A percentile compares a stretch with the other conserved stretches of the same genome.
phyloP scores from a whole-genome alignment of 164 flowering plant genomes.

The Nymphaea colorata region DNA sequence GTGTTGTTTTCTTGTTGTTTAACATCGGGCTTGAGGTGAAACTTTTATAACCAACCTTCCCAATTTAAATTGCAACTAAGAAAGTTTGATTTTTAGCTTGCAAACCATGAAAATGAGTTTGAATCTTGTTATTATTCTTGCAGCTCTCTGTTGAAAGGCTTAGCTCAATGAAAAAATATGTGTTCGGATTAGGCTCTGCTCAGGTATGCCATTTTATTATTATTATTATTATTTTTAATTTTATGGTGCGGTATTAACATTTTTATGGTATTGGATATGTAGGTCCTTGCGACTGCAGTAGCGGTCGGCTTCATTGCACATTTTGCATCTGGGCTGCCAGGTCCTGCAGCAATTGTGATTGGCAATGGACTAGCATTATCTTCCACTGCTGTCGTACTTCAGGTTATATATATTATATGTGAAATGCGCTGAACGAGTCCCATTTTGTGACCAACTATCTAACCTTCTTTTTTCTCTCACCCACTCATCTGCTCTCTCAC shows the following conservation, averaged over 20 bases:
- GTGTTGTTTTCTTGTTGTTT: slow-evolving; percentile 95
- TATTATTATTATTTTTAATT: too few relatives aligned
- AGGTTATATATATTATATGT: slow-evolving; percentile 31
- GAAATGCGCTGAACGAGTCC: too few relatives aligned
- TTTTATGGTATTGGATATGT: slow-evolving; percentile 13
- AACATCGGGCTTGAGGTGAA: slow-evolving; percentile 98
- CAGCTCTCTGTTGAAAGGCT: slow-evolving; percentile 99
- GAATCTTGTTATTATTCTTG: slow-evolving; percentile 9
- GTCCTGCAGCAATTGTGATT: slow-evolving; percentile 95
- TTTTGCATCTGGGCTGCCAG: slow-evolving; percentile 52
- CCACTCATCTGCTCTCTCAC: too few relatives aligned
- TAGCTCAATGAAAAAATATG: slow-evolving; percentile 99
- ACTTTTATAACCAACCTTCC: background rate
- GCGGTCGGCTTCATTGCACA: slow-evolving; percentile 79
- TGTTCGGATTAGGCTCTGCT: slow-evolving; percentile 95
- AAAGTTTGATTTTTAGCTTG: too few relatives aligned
- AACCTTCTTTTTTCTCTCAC: too few relatives aligned
- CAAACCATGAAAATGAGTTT: background rate
- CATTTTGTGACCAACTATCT: too few relatives aligned
- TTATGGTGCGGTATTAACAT: background rate
- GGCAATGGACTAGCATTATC: slow-evolving; percentile 98
- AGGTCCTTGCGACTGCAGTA: slow-evolving; percentile 88
- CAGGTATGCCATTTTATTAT: slow-evolving; percentile 38
- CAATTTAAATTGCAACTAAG: background rate
- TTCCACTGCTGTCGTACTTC: slow-evolving; percentile 97